These are phyloP conservation scores for Monoraphidium neglectum DNA, from an alignment of 139 green algal species.

Conservation along the genomic window DNA sequence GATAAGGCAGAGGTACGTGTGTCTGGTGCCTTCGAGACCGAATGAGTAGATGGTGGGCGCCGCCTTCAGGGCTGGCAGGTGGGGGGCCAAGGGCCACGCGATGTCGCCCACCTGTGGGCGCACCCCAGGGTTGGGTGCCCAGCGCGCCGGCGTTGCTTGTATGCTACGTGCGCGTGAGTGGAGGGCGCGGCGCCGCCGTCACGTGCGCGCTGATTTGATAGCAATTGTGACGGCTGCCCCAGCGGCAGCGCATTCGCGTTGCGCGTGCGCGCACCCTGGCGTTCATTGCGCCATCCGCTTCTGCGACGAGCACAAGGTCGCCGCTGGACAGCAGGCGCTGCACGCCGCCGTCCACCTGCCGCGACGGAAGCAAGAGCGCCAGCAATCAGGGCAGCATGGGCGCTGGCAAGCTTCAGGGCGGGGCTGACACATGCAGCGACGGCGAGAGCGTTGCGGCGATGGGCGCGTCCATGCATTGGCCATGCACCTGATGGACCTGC, in stretches of 20 bases:
- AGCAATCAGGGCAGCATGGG: no score
- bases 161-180: not conserved
- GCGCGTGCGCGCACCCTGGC: no score
- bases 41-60: conserved; percentile 26
- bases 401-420: no score
- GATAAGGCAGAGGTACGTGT: conserved; percentile 21
- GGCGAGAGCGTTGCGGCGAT: no score
- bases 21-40: conserved; percentile 2
- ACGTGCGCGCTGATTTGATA: not conserved
- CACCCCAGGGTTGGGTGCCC: not conserved
- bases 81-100: conserved; percentile 8
- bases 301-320: not conserved
- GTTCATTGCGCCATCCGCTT: no score
- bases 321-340: conserved; percentile 11
- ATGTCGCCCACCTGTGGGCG: not conserved
- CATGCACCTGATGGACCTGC: no score
- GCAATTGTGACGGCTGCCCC: not conserved
- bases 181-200: not conserved
- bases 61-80: conserved; percentile 30
- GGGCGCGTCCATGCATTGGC: no score
- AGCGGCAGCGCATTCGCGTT: no score
- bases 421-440: no score
- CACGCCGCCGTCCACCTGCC: conserved; percentile 13
- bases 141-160: conserved; percentile 4
- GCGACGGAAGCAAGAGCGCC: not conserved